Evolutionary conservation across 2,329 filamentous ascomycete genomes (phyloP).

Genomic region (Aspergillus thermomutatus): DNA sequence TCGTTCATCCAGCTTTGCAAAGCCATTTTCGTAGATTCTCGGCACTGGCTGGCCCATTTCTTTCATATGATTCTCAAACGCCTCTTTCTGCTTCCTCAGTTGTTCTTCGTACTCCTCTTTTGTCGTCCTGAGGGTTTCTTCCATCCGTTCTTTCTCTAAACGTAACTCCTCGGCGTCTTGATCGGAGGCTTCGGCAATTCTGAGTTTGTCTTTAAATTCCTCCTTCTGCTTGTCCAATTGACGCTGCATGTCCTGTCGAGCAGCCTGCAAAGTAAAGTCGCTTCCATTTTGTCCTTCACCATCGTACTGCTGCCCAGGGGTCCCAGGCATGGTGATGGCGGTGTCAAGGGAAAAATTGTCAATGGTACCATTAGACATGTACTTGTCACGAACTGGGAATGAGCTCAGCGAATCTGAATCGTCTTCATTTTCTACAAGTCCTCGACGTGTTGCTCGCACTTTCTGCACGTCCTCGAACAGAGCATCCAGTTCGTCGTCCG

Average conservation of each 20-base stretch:
- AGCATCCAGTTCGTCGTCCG: conserved; percentile 89
- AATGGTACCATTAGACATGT: conserved; percentile 88
- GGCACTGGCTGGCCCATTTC: conserved; percentile 62
- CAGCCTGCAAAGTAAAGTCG: conserved; percentile 64
- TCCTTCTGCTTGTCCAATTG: conserved; percentile 82
- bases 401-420: conserved; percentile 87
- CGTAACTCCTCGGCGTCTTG: conserved; percentile 79
- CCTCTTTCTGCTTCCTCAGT: conserved; percentile 75
- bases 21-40: conserved; percentile 45
- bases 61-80: conserved; percentile 80
- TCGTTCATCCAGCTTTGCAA: conserved; percentile 59
- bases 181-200: conserved; percentile 66
- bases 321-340: conserved; percentile 88
- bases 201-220: conserved; percentile 74
- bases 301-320: conserved; percentile 68
- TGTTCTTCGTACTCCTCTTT: conserved; percentile 89
- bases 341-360: conserved; percentile 97
- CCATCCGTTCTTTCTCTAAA: conserved; percentile 80
- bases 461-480: conserved; percentile 92
- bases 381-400: conserved; percentile 87
- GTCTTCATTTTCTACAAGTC: conserved; percentile 61
- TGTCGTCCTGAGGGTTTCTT: conserved; percentile 69
- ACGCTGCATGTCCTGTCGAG: conserved; percentile 77
- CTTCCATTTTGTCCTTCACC: conserved; percentile 50
- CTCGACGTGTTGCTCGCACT: conserved; percentile 78